Evolutionary conservation across 2,329 filamentous ascomycete genomes (phyloP).

Genomic region (Penicillium digitatum): DNA sequence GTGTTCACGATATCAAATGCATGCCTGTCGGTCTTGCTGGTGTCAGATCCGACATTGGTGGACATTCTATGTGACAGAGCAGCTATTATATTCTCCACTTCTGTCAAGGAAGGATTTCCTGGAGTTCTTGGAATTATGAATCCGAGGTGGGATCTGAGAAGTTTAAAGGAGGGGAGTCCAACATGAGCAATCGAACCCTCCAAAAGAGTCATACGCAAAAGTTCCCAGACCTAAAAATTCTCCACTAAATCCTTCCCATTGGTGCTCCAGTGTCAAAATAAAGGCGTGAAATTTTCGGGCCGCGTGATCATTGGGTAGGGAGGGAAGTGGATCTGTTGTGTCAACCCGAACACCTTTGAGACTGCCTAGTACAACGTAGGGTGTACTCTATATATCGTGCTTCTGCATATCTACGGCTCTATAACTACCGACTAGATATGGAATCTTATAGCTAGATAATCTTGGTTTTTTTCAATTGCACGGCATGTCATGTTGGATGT

Average conservation of each 20-base stretch:
- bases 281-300: constrained; percentile 7
- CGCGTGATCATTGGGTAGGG: constrained; percentile 9
- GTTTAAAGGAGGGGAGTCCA: constrained; percentile 3
- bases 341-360: not conserved
- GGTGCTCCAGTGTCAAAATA: constrained; percentile 9
- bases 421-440: not conserved
- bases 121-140: not conserved
- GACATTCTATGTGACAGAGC: constrained; percentile 22
- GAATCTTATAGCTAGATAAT: not conserved
- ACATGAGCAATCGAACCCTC: constrained; percentile 17
- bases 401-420: too few species aligned
- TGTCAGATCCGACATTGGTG: constrained; percentile 17
- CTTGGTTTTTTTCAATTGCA: too few species aligned
- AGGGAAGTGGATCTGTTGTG: constrained; percentile 6
- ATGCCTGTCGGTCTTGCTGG: constrained; percentile 12
- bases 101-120: not conserved
- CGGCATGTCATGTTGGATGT: not conserved
- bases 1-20: constrained; percentile 5
- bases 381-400: not conserved
- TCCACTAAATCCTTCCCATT: constrained; percentile 14
- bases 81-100: not conserved
- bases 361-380: not conserved
- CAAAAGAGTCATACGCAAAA: constrained; percentile 12
- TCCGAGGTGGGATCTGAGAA: not conserved
- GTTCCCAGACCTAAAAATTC: constrained; percentile 1